Percentiles rank a stretch among this genome's conserved stretches.
These are phyloP conservation scores for Flammula alnicola DNA, from an alignment of 1,284 basidiomycete species.

Conservation along the genomic window DNA sequence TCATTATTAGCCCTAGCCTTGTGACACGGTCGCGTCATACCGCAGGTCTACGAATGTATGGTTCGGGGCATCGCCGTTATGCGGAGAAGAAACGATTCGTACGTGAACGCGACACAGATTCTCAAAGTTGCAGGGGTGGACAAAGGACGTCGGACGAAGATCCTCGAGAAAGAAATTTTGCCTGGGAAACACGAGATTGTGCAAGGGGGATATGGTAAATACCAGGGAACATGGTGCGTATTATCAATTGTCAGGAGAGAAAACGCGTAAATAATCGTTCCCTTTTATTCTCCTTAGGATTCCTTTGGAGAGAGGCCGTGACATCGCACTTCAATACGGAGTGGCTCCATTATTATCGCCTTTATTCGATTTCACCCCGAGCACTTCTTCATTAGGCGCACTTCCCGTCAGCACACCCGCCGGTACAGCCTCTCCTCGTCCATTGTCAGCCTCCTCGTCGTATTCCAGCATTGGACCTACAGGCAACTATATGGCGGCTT, in stretches of 20 bases:
- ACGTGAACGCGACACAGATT: conserved; percentile 98
- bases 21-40: conserved; percentile 46
- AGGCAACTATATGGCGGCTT: conserved; percentile 45
- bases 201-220: conserved; percentile 99
- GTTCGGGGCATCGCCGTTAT: conserved; percentile 98
- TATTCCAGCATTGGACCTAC: conserved; percentile 47
- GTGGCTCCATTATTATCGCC: conserved; percentile 85
- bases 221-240: conserved; percentile 95
- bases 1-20: conserved; percentile 19
- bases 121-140: conserved; percentile 98
- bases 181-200: conserved; percentile 98
- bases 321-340: conserved; percentile 89
- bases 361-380: conserved; percentile 90
- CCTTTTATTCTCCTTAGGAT: conserved; percentile 63
- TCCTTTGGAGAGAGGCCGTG: conserved; percentile 87
- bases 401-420: conserved; percentile 58
- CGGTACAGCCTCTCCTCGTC: conserved; percentile 51
- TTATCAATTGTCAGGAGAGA: conserved; percentile 18
- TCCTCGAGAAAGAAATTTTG: conserved; percentile 96
- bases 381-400: conserved; percentile 63
- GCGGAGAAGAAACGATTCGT: conserved; percentile 93
- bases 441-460: conserved; percentile 58
- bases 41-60: conserved; percentile 93
- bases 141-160: conserved; percentile 96
- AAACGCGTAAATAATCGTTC: conserved; percentile 21